Percentiles rank a stretch among this genome's conserved stretches.
phyloP scores from a whole-genome alignment of 768 basidiomycete genomes.

The Macrolepiota fuliginosa region DNA sequence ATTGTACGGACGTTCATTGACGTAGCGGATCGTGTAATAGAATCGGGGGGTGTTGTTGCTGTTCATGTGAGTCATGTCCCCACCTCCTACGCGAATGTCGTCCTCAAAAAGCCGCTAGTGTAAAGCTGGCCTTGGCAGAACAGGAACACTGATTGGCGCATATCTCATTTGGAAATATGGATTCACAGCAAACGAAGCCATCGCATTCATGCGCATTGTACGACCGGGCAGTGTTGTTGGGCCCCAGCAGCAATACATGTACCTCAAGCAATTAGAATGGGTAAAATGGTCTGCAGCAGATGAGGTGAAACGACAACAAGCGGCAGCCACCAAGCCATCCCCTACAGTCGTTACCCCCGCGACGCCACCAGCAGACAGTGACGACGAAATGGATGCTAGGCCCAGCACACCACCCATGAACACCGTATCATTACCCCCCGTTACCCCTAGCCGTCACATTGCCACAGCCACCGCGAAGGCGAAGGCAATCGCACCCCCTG shows the following conservation, averaged over 20 bases:
- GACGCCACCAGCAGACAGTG: constrained; percentile 76
- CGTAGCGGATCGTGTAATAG: constrained; percentile 74
- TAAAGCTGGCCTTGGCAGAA: constrained; percentile 95
- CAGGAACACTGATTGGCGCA: constrained; percentile 95
- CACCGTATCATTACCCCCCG: constrained; percentile 53
- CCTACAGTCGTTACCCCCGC: constrained; percentile 62
- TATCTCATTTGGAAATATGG: constrained; percentile 99
- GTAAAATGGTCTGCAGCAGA: constrained; percentile 89
- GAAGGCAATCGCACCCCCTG: constrained; percentile 69
- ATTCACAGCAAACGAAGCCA: constrained; percentile 93
- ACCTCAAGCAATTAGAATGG: constrained; percentile 93
- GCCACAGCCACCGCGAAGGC: constrained; percentile 69
- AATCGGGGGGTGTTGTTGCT: constrained; percentile 77
- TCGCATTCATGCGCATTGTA: constrained; percentile 97
- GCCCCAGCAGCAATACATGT: constrained; percentile 93
- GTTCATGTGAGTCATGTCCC: constrained; percentile 65
- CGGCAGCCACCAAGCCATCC: constrained; percentile 31
- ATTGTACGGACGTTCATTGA: constrained; percentile 92
- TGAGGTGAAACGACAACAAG: constrained; percentile 58
- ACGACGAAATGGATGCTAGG: constrained; percentile 54
- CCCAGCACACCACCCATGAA: constrained; percentile 39
- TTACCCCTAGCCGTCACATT: constrained; percentile 79
- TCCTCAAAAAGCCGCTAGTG: constrained; percentile 50
- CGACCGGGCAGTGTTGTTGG: constrained; percentile 93
- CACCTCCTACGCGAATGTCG: neutral